A percentile compares a stretch with the other conserved stretches of the same genome.
Evolutionary conservation across 2,329 filamentous ascomycete species (phyloP).

Genomic region (Trichoderma hamatum): DNA sequence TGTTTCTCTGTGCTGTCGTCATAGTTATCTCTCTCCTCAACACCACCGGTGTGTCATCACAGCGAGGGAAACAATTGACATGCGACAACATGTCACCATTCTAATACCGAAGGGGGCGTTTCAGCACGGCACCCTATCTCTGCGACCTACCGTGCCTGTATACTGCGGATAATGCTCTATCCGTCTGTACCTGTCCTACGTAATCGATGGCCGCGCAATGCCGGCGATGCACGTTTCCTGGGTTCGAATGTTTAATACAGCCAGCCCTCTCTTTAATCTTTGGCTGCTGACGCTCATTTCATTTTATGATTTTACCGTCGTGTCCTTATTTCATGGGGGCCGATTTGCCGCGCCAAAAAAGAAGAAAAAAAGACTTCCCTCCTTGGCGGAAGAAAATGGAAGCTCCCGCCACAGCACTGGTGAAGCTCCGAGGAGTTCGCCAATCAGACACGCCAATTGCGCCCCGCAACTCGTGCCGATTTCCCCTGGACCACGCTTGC

Average conservation of each 20-base stretch:
- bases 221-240: neutral
- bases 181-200: neutral
- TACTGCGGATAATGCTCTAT: neutral
- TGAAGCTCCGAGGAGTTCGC: conserved; percentile 17
- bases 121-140: neutral
- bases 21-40: neutral
- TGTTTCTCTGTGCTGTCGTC: neutral
- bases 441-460: conserved; percentile 28
- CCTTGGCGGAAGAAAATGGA: conserved; percentile 21
- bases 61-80: neutral
- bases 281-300: conserved; percentile 8
- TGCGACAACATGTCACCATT: conserved; percentile 3
- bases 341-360: neutral
- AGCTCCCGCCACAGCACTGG: conserved; percentile 21
- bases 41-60: conserved; percentile 7
- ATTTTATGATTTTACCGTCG: neutral
- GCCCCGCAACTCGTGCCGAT: conserved; percentile 29
- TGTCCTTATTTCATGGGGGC: neutral
- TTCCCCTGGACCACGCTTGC: conserved; percentile 25
- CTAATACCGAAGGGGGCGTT: conserved; percentile 6
- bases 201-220: neutral
- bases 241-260: neutral
- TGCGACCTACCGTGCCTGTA: neutral
- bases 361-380: neutral
- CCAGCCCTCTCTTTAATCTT: neutral